Conservation (phyloP, 108 stramenopile species). For the Craspedostauros australis region DNA sequence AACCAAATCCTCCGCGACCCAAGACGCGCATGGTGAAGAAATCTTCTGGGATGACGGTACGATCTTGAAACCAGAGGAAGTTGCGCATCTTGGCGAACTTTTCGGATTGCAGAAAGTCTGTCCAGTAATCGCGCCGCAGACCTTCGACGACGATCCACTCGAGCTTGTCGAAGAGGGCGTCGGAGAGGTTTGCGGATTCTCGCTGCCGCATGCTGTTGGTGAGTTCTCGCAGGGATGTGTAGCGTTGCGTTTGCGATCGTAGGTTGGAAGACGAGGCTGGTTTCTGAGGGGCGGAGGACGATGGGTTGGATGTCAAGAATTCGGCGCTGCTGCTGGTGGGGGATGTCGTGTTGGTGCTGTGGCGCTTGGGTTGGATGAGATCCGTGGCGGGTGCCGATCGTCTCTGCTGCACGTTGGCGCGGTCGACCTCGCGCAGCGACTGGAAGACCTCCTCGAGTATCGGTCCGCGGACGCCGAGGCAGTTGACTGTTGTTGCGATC, state of each 20-base stretch:
- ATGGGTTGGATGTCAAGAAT: no score
- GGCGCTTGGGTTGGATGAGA: no score
- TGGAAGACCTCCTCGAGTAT: no score
- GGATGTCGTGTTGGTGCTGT: no score
- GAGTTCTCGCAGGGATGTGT: conserved; percentile 13
- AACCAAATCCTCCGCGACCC: conserved; percentile 92
- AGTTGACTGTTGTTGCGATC: no score
- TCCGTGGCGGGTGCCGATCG: no score
- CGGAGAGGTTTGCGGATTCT: conserved; percentile 16
- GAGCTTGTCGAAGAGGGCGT: conserved; percentile 57
- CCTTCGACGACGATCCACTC: conserved; percentile 52
- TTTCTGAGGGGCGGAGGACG: not conserved
- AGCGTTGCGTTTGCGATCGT: conserved; percentile 17
- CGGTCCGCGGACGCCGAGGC: no score
- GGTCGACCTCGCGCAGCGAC: no score
- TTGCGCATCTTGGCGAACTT: conserved; percentile 46
- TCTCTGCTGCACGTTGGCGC: no score
- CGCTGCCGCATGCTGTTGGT: conserved; percentile 9
- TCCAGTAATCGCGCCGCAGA: conserved; percentile 54
- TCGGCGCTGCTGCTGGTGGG: no score
- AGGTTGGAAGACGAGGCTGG: not conserved
- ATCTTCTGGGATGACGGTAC: conserved; percentile 76
- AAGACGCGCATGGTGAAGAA: conserved; percentile 92
- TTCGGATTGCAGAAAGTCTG: conserved; percentile 49
- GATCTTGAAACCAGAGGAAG: conserved; percentile 75